Base-by-base conservation (phyloP, 2,329 filamentous ascomycete genomes). In the Aspergillus sp. region DNA sequence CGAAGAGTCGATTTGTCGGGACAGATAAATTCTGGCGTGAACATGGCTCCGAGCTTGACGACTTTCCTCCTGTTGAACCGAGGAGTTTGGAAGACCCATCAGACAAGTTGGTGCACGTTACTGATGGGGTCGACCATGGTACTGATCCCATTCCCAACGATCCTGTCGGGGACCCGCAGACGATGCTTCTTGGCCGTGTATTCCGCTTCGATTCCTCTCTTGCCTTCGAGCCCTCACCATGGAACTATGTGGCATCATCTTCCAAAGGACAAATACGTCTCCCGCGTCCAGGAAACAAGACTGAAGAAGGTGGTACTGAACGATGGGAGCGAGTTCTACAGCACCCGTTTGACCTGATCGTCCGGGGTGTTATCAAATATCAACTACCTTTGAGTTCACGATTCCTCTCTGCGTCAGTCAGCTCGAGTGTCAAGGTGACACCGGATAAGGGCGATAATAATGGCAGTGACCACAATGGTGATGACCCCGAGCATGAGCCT, bases 311-410 rank as follows among this genome's bases (percentile, higher is more conserved):
- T 37, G 93, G 91, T 7, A 85, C 84, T 1, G 83, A 86, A 61
- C 82, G 90, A 10, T 98, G 93, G 93, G 89, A 95, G 64, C 81
- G 83, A 50, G 90, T 97, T 42, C 76, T 96, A 44, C 82, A 94
- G 55, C 87, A 96, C 66, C 88, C 91, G 41, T 98, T 97, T 58
- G 89, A 96, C 57, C 78, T 98, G 43, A 91, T 97, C 51, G 81
- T 98, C 38, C 85, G 93, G 58, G 93, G 93, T 19, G 86, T 93
- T 12, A 76, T 98, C 57, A 90, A 90, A 62, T 98, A 98, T 61
- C 76, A 81, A 52, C 69, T 84, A 3, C 81, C 82, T 6, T 69
- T 85, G 47, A 80, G 74, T 50, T 79, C 77, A 3, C 70, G 74
- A 13, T 71, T 71, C 38, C 71, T 76, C 56, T 79, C 73, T n/a